Base-by-base conservation (phyloP, 352 stramenopile species). In the Globisporangium middletonii region DNA sequence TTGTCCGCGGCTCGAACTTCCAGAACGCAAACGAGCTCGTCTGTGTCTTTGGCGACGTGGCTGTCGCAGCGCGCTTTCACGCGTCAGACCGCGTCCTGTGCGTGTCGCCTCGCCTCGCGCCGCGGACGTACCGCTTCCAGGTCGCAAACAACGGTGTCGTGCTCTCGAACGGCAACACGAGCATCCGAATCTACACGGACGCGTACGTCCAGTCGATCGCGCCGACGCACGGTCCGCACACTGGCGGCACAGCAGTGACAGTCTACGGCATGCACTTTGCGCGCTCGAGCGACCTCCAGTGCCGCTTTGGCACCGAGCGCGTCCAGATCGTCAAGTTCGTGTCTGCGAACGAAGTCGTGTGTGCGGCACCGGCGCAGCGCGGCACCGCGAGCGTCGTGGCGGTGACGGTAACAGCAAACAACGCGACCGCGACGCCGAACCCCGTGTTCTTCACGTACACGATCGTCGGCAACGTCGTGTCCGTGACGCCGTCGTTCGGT, bases 251-350 rank as follows among this genome's bases (percentile, higher is more conserved):
- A 1, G 57, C 68, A 3, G 83, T 98, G 13, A 96, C 71, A 28
- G 63, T 98, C 4, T 75, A 86, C 23, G 92, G 93, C 11, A 79
- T 78, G 57, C 72, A 96, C 53, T 97, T 98, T 57, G 72, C 57
- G 28, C 71, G 69, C 11, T 72, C 73, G 13, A 64, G 65, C 0
- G n/a, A 49, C 2, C 64, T 95, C 41, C 59, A 65, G 7, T 97
- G 92, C 62, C 69, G 70, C 35, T 97, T 98, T 81, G 93, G 88
- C 4, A 66, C 75, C 23, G 67, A 60, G 13, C 37, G 55, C 2
- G 55, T 71, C 16, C 75, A 77, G 53, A 64, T 82, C 18, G 65
- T 86, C 3, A 86, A 86, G 45, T 92, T 75, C 60, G 58, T 94
- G 5, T 93, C 80, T 11, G 62, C 79, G 8, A 92, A 51, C 4